Evolutionary conservation across 2,329 filamentous ascomycete species (phyloP), one percentile per base, ranked within the genome.

Genomic region (Daldinia sp.): DNA sequence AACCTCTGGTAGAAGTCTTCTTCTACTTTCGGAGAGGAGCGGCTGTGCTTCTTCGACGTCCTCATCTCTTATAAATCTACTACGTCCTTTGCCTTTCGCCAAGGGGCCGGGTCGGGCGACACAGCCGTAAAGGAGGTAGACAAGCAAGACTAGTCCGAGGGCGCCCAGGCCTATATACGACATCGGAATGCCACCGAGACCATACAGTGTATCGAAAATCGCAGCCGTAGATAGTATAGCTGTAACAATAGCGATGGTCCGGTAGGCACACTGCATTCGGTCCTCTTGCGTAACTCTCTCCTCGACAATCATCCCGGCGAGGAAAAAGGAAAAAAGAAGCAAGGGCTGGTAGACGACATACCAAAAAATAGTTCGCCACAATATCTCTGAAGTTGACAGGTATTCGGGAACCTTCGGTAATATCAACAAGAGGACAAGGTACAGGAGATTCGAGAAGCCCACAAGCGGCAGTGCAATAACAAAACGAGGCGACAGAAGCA

Each of bases 101-200:
- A 68, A 34, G n/a, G 60, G 64, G 3, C 71, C 67, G 23, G 69
- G 68, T 17, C 63, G 60, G 21, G 71, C 68, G 17, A 71, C 68
- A 19, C 58, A 63, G 9, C 71, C 71, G 37, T 71, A 71, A 3
- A 71, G 56, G 10, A 71, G 41, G 48, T 71, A 71, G 15, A 67
- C 29, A n/a, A 68, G 56, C 3, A 67, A 39, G 23, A 64, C 21
- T 1, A 72, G 53, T 23, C 67, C 66, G 8, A 72, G 62, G 1
- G 66, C 51, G 9, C 64, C 70, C 64, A 72, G 63, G 15, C 66
- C 71, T 34, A 72, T 61, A 35, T 72, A 72, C 10, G 71, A 72
- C 68, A 72, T 68, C 6, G 71, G 71, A 25, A 64, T 66, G 11
- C 71, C 71, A 1, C 71, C 70, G 17, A 72, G 62, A 4, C 71